Conservation (phyloP, 139 green algal species). For the Closterium sp. region DNA sequence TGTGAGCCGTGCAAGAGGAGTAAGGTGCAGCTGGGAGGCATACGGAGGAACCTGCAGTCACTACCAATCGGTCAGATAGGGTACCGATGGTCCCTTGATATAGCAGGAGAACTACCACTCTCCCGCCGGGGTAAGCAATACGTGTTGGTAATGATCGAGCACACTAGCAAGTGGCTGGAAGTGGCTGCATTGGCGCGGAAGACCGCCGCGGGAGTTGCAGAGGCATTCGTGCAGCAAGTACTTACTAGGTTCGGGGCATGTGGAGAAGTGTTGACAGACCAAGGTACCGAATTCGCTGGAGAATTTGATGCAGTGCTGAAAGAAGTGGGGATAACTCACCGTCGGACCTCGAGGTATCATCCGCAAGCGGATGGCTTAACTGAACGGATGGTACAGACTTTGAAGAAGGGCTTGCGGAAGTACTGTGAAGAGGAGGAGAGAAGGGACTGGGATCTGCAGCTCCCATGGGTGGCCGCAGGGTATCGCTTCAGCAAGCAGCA, state of each 20-base stretch:
- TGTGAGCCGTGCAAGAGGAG: background rate
- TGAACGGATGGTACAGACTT: too few relatives aligned
- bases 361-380: too few relatives aligned
- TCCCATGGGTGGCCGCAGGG: too few relatives aligned
- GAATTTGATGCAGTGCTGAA: background rate
- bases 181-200: conserved; percentile 29
- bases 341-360: too few relatives aligned
- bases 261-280: conserved; percentile 53
- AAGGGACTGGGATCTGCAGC: too few relatives aligned
- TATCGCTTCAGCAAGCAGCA: too few relatives aligned
- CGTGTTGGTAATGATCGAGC: conserved; percentile 47
- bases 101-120: conserved; percentile 14
- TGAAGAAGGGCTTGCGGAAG: too few relatives aligned
- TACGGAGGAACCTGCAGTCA: background rate
- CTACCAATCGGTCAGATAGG: background rate
- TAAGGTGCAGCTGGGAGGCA: too few relatives aligned
- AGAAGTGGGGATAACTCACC: conserved; percentile 32
- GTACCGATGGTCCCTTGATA: conserved; percentile 22
- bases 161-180: conserved; percentile 46
- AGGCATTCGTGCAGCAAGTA: conserved; percentile 26
- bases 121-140: conserved; percentile 26
- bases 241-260: conserved; percentile 18
- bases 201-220: background rate
- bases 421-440: too few relatives aligned
- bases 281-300: conserved; percentile 28